A percentile compares a stretch with the other conserved stretches of the same genome.
Conservation (phyloP, 2,329 filamentous ascomycete species). For the Colletotrichum brevisporum region DNA sequence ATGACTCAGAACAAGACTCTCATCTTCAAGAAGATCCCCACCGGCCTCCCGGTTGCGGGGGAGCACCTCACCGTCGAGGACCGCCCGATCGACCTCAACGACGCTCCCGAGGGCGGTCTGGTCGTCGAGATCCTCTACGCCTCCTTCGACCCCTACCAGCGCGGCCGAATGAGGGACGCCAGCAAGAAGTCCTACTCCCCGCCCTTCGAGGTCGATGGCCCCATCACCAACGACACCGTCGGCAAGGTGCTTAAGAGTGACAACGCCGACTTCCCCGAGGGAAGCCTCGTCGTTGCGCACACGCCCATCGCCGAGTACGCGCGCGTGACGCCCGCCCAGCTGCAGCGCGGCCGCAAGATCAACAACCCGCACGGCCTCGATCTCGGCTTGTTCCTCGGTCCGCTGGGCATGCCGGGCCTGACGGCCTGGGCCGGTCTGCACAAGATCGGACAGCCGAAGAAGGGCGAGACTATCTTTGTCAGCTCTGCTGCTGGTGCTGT, state of each 20-base stretch:
- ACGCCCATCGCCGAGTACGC: constrained; percentile 77
- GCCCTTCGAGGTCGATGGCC: constrained; percentile 71
- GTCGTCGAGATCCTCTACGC: constrained; percentile 79
- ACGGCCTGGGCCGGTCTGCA: constrained; percentile 80
- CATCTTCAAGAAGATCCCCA: constrained; percentile 79
- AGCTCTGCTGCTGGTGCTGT: constrained; percentile 86
- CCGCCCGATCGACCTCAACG: constrained; percentile 75
- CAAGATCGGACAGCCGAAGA: constrained; percentile 73
- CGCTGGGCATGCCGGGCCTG: constrained; percentile 73
- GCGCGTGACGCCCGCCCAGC: constrained; percentile 11
- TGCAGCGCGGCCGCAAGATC: constrained; percentile 52
- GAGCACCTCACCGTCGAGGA: constrained; percentile 79
- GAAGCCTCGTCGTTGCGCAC: constrained; percentile 63
- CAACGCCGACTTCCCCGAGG: constrained; percentile 62
- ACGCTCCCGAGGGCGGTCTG: constrained; percentile 74
- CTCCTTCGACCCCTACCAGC: constrained; percentile 88
- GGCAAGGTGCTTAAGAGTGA: constrained; percentile 80
- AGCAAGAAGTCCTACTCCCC: constrained; percentile 75
- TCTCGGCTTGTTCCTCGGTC: constrained; percentile 77
- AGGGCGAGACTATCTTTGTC: constrained; percentile 84
- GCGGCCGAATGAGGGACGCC: constrained; percentile 80
- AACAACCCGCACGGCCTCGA: constrained; percentile 79
- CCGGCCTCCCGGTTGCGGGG: constrained; percentile 76
- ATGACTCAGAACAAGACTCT: constrained; percentile 80
- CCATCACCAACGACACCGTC: constrained; percentile 75